Conservation (phyloP, 2,329 filamentous ascomycete genomes). For the Trichophyton simii region DNA sequence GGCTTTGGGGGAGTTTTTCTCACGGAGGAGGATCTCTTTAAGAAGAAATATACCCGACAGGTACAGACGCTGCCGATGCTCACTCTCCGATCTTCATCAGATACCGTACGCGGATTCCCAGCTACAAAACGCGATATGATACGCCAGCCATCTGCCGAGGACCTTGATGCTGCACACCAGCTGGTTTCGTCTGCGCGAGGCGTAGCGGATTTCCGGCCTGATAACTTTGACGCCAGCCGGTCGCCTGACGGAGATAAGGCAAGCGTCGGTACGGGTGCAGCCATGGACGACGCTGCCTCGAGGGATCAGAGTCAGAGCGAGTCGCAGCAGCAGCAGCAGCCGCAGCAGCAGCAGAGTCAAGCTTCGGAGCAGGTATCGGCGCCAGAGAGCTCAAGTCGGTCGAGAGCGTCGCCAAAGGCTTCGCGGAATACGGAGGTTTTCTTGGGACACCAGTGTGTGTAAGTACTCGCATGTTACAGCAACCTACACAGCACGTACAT, state of each 20-base stretch:
- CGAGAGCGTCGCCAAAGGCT: constrained; percentile 24
- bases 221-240: constrained; percentile 12
- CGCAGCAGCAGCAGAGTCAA: constrained; percentile 9
- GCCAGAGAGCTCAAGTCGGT: constrained; percentile 11
- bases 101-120: constrained; percentile 5
- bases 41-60: not conserved
- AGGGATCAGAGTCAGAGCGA: not conserved
- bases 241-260: constrained; percentile 13
- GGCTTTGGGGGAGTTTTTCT: not conserved
- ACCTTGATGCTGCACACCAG: constrained; percentile 37
- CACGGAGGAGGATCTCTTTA: not conserved
- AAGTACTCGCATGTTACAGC: constrained; percentile 11
- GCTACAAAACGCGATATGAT: constrained; percentile 10
- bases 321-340: not conserved
- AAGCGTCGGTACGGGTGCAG: constrained; percentile 12
- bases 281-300: constrained; percentile 6
- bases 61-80: constrained; percentile 2
- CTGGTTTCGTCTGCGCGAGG: constrained; percentile 36
- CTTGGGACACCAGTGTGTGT: constrained; percentile 32
- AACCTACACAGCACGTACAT: not conserved
- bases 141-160: constrained; percentile 35
- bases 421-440: constrained; percentile 28
- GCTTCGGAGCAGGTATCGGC: constrained; percentile 12
- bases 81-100: not conserved
- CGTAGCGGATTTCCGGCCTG: constrained; percentile 24